phyloP scores from a whole-genome alignment of 176 grass and related monocot species.

The Pontederia crassipes region DNA sequence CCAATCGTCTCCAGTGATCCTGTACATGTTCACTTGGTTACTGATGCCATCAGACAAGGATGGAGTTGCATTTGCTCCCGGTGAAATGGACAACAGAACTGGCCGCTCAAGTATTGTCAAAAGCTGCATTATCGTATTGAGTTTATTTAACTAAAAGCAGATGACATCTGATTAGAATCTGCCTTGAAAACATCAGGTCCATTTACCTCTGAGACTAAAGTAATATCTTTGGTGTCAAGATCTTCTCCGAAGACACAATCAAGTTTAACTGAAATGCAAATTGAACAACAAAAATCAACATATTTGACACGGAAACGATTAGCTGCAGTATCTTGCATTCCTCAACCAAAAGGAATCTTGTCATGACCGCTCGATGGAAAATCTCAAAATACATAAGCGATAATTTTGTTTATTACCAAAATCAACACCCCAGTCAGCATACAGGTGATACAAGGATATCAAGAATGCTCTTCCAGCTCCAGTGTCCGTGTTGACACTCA shows the following conservation, averaged over 20 bases:
- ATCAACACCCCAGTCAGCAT: constrained; percentile 83
- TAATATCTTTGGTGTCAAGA: constrained; percentile 67
- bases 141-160: no score
- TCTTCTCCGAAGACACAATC: constrained; percentile 88
- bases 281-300: constrained; percentile 7
- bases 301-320: not conserved
- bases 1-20: constrained; percentile 91
- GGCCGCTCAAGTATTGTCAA: constrained; percentile 57
- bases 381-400: not conserved
- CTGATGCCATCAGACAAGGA: constrained; percentile 53
- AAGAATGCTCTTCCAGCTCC: constrained; percentile 75
- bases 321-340: no score
- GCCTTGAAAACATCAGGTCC: no score
- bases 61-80: constrained; percentile 48
- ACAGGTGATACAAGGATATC: constrained; percentile 71
- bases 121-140: constrained; percentile 26
- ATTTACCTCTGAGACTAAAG: constrained; percentile 58
- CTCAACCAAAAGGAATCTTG: no score
- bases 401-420: constrained; percentile 41
- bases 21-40: constrained; percentile 69
- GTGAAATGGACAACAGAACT: constrained; percentile 77
- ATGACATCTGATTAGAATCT: no score
- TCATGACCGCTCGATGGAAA: not conserved
- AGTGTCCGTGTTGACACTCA: constrained; percentile 72
- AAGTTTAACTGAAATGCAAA: constrained; percentile 55